Conservation (phyloP, 1,284 basidiomycete genomes). For the Microbotryum silenes-acaulis region DNA sequence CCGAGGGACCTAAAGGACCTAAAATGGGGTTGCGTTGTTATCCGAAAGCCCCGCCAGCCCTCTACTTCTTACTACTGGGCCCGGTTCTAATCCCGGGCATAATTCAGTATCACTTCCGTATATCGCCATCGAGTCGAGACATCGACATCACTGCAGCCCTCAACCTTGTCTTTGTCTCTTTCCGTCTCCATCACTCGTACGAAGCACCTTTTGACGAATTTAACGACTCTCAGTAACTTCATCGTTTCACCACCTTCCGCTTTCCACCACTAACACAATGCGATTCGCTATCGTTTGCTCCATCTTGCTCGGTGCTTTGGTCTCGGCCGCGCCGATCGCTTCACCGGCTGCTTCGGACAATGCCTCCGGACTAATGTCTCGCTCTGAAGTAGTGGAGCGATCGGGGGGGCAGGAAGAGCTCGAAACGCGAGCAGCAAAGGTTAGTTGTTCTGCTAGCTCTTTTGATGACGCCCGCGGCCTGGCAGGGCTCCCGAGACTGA, state of each 20-base stretch:
- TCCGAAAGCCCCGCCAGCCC: too few relatives aligned
- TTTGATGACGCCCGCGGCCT: background rate
- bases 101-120: too few relatives aligned
- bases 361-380: background rate
- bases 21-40: too few relatives aligned
- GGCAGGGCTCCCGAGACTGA: background rate
- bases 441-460: background rate
- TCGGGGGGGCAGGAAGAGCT: background rate
- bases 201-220: too few relatives aligned
- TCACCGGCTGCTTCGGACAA: background rate
- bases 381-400: background rate
- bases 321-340: background rate
- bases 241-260: background rate
- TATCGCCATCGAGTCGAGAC: too few relatives aligned
- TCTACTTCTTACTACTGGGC: too few relatives aligned
- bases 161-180: too few relatives aligned
- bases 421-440: constrained; percentile 1
- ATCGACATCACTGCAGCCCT: too few relatives aligned
- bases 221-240: too few relatives aligned
- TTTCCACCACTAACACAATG: background rate
- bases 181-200: too few relatives aligned
- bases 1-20: too few relatives aligned
- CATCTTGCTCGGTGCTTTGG: background rate
- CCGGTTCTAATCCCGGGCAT: too few relatives aligned
- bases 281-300: background rate